A percentile compares a stretch with the other conserved stretches of the same genome.
Evolutionary conservation across 345 rosid species (phyloP).

Genomic region (Gossypium longicalyx): DNA sequence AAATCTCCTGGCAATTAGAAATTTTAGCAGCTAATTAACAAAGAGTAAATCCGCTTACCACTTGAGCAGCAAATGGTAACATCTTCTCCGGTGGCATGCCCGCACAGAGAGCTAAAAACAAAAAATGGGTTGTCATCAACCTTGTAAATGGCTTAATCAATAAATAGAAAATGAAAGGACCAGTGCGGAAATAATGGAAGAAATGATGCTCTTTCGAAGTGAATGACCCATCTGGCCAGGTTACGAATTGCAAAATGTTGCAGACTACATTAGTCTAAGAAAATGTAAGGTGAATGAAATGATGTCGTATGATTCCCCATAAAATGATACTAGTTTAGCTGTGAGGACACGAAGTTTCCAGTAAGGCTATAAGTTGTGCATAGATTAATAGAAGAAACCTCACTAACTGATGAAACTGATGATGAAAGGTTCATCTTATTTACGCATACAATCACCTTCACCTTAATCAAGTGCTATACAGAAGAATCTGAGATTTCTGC

Average conservation of each 20-base stretch:
- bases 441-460: not conserved
- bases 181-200: not conserved
- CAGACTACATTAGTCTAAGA: not conserved
- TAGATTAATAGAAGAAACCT: not conserved
- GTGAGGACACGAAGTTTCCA: not conserved
- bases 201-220: no score
- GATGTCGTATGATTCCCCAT: not conserved
- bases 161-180: not conserved
- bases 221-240: not conserved
- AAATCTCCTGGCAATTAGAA: not conserved
- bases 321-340: not conserved
- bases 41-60: conserved; percentile 42
- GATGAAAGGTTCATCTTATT: not conserved
- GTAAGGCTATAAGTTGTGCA: not conserved
- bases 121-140: not conserved
- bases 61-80: conserved; percentile 82
- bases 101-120: conserved; percentile 49
- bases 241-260: not conserved
- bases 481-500: not conserved
- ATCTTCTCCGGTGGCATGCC: conserved; percentile 70
- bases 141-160: not conserved
- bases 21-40: not conserved
- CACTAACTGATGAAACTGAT: not conserved
- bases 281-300: not conserved
- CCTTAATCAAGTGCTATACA: not conserved